Conservation (phyloP, 305 asterid genomes). For the Ilex paraguariensis region DNA sequence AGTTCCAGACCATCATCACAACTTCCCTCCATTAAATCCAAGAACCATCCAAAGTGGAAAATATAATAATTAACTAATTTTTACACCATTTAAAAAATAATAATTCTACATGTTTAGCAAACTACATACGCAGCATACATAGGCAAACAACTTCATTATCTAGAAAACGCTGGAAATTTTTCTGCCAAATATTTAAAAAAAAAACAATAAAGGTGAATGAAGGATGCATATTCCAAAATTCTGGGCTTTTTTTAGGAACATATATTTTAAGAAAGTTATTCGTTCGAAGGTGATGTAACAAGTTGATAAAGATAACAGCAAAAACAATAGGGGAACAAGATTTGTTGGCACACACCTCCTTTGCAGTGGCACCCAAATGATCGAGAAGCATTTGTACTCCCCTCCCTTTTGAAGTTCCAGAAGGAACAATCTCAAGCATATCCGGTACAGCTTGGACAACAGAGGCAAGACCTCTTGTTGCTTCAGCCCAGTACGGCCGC, state of each 20-base stretch:
- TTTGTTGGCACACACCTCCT: slow-evolving; percentile 49
- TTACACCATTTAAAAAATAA: too few relatives aligned
- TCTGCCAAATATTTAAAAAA: background rate
- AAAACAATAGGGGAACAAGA: background rate
- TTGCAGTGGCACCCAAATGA: slow-evolving; percentile 77
- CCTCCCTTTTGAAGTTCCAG: slow-evolving; percentile 83
- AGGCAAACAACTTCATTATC: background rate
- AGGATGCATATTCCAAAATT: background rate
- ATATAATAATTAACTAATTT: too few relatives aligned
- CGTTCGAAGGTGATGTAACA: background rate
- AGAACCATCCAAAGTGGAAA: too few relatives aligned
- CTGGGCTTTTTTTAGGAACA: background rate
- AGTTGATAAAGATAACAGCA: background rate
- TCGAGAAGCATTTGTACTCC: slow-evolving; percentile 85
- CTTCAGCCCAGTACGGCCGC: slow-evolving; percentile 93
- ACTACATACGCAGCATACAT: too few relatives aligned
- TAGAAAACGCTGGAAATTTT: background rate
- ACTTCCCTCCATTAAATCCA: too few relatives aligned
- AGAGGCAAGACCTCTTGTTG: slow-evolving; percentile 68
- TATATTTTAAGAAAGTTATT: background rate
- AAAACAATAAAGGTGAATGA: too few relatives aligned
- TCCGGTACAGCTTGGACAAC: slow-evolving; percentile 94
- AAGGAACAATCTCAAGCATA: slow-evolving; percentile 94
- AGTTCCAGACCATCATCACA: too few relatives aligned
- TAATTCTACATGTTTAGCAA: too few relatives aligned